Evolutionary conservation across 2,329 filamentous ascomycete species (phyloP).

Genomic region (Fonsecaea multimorphosa): DNA sequence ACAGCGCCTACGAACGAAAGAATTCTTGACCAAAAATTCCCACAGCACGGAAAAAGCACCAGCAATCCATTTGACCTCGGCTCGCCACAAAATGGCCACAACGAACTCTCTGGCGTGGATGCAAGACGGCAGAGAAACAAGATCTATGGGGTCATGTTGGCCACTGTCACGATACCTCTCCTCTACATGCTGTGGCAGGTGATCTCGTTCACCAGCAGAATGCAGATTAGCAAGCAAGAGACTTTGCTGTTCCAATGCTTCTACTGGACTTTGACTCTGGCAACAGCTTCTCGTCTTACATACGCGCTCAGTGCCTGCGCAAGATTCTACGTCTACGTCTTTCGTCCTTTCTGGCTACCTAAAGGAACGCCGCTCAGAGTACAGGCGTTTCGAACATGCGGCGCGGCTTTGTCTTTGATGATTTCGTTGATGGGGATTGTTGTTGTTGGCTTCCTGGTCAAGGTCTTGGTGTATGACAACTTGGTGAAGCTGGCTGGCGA

Average conservation of each 20-base stretch:
- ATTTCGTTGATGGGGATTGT: neutral
- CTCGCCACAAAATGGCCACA: neutral
- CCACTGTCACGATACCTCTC: conserved; percentile 2
- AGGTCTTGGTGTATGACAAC: conserved; percentile 5
- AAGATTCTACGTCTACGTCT: conserved; percentile 12
- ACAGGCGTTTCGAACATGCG: conserved; percentile 2
- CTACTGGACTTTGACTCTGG: conserved; percentile 8
- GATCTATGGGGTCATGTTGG: neutral
- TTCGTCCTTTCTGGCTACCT: conserved; percentile 9
- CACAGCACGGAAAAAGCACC: neutral
- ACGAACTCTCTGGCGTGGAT: neutral
- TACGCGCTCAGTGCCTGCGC: conserved; percentile 14
- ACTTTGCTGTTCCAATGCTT: conserved; percentile 1
- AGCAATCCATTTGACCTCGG: neutral
- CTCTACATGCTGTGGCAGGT: conserved; percentile 10
- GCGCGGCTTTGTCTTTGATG: neutral
- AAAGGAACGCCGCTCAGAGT: conserved; percentile 1
- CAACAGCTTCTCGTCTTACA: conserved; percentile 3
- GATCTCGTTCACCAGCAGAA: neutral
- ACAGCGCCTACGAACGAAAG: too few species aligned
- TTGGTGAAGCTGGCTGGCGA: conserved; percentile 8
- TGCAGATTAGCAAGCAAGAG: conserved; percentile 7
- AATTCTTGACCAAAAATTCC: too few species aligned
- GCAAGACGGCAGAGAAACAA: neutral
- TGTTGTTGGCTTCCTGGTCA: conserved; percentile 5